These are phyloP conservation scores for Paxillus involutus DNA, from an alignment of 768 basidiomycete genomes.

Conservation along the genomic window DNA sequence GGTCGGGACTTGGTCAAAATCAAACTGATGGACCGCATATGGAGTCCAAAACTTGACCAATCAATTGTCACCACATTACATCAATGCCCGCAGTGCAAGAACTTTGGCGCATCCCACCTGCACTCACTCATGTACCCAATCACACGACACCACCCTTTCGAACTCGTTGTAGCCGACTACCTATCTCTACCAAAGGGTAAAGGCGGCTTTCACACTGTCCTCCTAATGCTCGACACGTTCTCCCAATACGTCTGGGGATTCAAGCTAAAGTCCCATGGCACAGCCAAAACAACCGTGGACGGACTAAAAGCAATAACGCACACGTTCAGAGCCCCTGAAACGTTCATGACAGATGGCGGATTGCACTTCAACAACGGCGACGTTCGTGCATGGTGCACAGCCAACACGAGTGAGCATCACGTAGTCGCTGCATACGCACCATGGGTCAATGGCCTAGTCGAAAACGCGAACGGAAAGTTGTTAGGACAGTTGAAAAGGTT, in stretches of 20 bases:
- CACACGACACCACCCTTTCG: conserved; percentile 13
- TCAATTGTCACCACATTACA: conserved; percentile 11
- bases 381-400: not conserved
- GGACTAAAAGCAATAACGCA: conserved; percentile 13
- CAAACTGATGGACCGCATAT: conserved; percentile 22
- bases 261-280: conserved; percentile 17
- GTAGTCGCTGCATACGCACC: conserved; percentile 22
- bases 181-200: conserved; percentile 15
- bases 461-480: too few relatives aligned
- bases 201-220: conserved; percentile 9
- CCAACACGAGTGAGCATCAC: conserved; percentile 6
- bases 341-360: conserved; percentile 26
- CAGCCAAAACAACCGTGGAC: conserved; percentile 8
- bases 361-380: conserved; percentile 21
- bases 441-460: conserved; percentile 9
- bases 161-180: conserved; percentile 23
- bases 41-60: conserved; percentile 26
- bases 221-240: too few relatives aligned
- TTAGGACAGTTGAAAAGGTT: too few relatives aligned
- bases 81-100: conserved; percentile 9
- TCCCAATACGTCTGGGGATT: conserved; percentile 14
- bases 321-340: conserved; percentile 5
- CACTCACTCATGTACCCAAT: conserved; percentile 23
- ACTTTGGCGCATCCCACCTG: conserved; percentile 17
- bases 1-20: conserved; percentile 34